phyloP scores from a whole-genome alignment of 2,329 filamentous ascomycete species.

The Seiridium unicorne region DNA sequence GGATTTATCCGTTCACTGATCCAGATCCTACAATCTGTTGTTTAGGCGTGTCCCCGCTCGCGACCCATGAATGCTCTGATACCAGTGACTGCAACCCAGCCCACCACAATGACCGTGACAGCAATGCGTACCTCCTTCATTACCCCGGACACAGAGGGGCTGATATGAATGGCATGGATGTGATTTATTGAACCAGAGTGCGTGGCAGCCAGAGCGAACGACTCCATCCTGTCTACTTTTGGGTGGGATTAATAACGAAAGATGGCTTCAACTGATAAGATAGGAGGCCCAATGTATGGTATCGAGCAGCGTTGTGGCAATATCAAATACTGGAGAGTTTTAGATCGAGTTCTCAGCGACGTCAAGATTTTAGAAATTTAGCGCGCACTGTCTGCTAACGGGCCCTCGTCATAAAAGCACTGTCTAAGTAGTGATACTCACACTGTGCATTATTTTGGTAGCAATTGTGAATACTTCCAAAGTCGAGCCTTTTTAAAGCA shows the following conservation, averaged over 20 bases:
- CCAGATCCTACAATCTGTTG: not conserved
- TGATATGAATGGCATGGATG: conserved; percentile 27
- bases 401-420: not conserved
- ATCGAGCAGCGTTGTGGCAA: too few relatives aligned
- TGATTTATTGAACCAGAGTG: conserved; percentile 33
- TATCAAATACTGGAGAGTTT: too few relatives aligned
- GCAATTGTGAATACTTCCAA: too few relatives aligned
- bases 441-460: not conserved
- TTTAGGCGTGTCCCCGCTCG: not conserved
- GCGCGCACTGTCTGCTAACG: not conserved
- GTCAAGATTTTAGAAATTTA: not conserved
- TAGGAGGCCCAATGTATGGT: not conserved
- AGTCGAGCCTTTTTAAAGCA: too few relatives aligned
- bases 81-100: conserved; percentile 31
- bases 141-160: conserved; percentile 21
- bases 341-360: not conserved
- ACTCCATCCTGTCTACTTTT: conserved; percentile 25
- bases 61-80: conserved; percentile 19
- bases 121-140: conserved; percentile 29
- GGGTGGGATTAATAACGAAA: not conserved
- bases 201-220: conserved; percentile 30
- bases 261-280: not conserved
- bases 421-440: not conserved
- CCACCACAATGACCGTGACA: conserved; percentile 24
- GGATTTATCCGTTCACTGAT: not conserved